Conservation (phyloP, 805 yeast species). For the Priceomyces haplophilus region DNA sequence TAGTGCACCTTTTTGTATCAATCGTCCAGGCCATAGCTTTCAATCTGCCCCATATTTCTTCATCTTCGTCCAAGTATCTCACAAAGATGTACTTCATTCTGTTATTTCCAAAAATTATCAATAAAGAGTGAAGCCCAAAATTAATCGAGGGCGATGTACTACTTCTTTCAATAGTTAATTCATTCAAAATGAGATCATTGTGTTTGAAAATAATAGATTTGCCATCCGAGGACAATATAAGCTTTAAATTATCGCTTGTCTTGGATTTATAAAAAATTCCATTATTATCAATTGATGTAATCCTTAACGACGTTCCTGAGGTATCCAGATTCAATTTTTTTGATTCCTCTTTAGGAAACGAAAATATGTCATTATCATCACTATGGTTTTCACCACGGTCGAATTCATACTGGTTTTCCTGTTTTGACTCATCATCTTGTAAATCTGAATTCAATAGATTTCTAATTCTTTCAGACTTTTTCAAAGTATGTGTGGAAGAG, state of each 20-base stretch:
- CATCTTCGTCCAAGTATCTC: conserved; percentile 9
- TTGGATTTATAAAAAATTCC: conserved; percentile 4
- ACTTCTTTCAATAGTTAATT: conserved; percentile 9
- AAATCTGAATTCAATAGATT: conserved; percentile 4
- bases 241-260: conserved; percentile 1
- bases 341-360: not conserved
- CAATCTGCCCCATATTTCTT: conserved; percentile 8
- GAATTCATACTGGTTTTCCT: not conserved
- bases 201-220: conserved; percentile 9
- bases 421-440: not conserved
- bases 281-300: conserved; percentile 4
- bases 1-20: conserved; percentile 3
- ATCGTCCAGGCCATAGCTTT: conserved; percentile 7
- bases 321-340: not conserved
- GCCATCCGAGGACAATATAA: conserved; percentile 9
- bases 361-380: conserved; percentile 1
- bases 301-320: not conserved
- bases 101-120: conserved; percentile 8
- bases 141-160: conserved; percentile 10
- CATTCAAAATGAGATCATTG: conserved; percentile 8
- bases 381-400: not conserved
- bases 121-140: conserved; percentile 11
- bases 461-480: conserved; percentile 5
- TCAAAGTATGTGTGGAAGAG: conserved; percentile 3
- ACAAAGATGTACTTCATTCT: conserved; percentile 11